Base-by-base conservation (phyloP, 441 rosid genomes). In the Brassica hybrid region DNA sequence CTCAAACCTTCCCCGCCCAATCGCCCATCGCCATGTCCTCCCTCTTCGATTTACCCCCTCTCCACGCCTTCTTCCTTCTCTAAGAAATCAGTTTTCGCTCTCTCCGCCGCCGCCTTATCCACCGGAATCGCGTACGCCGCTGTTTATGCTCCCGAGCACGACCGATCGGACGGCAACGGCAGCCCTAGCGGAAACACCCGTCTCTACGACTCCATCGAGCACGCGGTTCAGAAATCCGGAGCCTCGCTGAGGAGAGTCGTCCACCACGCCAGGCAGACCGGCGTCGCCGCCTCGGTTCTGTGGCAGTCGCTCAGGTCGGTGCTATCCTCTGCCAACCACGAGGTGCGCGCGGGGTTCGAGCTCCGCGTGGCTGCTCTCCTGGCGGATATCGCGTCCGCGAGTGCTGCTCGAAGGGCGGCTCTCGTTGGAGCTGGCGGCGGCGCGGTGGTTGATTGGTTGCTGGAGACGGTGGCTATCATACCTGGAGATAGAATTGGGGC, bases 221-320 rank as follows among this genome's bases (percentile, higher is more conserved):
- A 73, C 17, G 74, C 91, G 12, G 59, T 93, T 60, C 79, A 83
- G 23, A 87, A 73, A 77, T 89, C 97, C 0, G 86, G 84, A 21
- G 91, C 90, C 21, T 95, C 98, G 6, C 41, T 91, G 23, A 74
- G 75, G 82, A 84, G 94, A 80, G 58, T 93, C 57, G 65, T 87
- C 41, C 76, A 83, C 66, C 99, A 89, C 56, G 82, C 87, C 2
- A 87, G 74, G 76, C 94, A 91, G 56, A 93, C 98, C 23, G 90
- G 97, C 65, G 85, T 83, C 11, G 97, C 99, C 1, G 94, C 96
- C 12, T 80, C 99, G 68, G 92, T 95, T 63, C 77, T 95, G 25
- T 93, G 97, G 99, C 95, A 95, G 78, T 93, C 98, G 30, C 82
- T 95, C 57, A 84, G 88, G 70, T 93, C 99, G 61, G 96, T 95